Evolutionary conservation across 2,329 filamentous ascomycete genomes (phyloP).

Genomic region (Ilyonectria sp.): DNA sequence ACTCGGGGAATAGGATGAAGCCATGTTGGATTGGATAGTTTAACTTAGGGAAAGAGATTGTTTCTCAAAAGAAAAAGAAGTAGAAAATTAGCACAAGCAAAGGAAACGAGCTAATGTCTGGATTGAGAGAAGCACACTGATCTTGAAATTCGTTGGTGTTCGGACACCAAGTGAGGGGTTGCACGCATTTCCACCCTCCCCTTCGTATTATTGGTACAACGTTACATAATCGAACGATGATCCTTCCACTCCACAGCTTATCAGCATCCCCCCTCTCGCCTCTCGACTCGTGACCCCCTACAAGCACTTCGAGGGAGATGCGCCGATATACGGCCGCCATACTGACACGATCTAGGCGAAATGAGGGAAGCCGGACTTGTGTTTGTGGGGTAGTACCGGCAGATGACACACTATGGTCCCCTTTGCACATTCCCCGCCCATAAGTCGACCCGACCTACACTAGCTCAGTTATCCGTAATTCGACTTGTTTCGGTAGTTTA

Average conservation of each 20-base stretch:
- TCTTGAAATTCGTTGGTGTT: neutral
- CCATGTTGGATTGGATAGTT: neutral
- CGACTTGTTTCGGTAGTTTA: neutral
- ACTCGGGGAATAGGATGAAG: slow-evolving; percentile 10
- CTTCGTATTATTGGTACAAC: neutral
- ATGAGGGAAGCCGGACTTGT: neutral
- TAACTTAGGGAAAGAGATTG: neutral
- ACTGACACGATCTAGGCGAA: slow-evolving; percentile 1
- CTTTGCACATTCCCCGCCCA: neutral
- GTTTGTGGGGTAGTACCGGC: neutral
- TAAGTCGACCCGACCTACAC: neutral
- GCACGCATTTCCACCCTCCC: neutral
- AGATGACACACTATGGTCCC: neutral
- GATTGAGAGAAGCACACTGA: neutral
- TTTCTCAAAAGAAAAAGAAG: too few relatives aligned
- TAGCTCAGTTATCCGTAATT: neutral
- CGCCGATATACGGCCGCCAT: slow-evolving; percentile 1
- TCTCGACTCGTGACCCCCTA: too few relatives aligned
- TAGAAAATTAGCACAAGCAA: neutral
- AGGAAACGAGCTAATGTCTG: neutral
- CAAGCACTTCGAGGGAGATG: neutral
- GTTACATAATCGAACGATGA: neutral
- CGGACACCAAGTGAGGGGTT: neutral
- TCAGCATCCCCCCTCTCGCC: neutral
- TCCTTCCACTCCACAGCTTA: neutral